Base-by-base conservation (phyloP, 164 flowering plant genomes). In the Buxus sempervirens region DNA sequence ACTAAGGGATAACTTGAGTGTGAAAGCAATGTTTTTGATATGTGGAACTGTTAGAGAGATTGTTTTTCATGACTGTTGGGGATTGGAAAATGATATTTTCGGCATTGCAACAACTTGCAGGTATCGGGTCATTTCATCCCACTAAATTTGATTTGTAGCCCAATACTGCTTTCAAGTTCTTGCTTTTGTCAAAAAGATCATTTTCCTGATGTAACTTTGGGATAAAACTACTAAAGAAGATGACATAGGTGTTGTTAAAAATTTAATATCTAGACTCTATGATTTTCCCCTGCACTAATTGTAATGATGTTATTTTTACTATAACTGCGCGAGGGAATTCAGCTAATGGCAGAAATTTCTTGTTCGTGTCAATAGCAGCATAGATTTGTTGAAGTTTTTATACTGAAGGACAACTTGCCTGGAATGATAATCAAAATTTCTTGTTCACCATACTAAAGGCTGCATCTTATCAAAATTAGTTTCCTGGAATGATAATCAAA, bases 11-110 rank as follows among this genome's bases (percentile, higher is more conserved):
- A 90, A 87, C 78, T 74, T 64, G 65, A 77, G 85, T 58, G 38
- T 82, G 61, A 72, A 69, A 58, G 90, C 96, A 0, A 70, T 96
- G 87, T 87, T 90, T 72, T 26, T 79, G 65, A 80, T 90, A 0
- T 96, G 96, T 70, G 82, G 67, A 55, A 74, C 73, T 15, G 90
- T 85, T 6, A 84, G 73, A 65, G 96, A 89, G 69, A 55, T 93
- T 51, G 76, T 79, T 51, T 28, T 96, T 58, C 81, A 80, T 73
- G 93, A 96, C 60, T 96, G 97, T 70, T 93, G 96, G 96, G 99
- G 98, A 48, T 73, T 93, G 78, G 85, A 81, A n/a, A 76, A 85
- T 78, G 90, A 85, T 56, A 62, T 84, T 54, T 93, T 96, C 73
- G 68, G 81, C 75, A 66, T 70, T 58, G 90, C 90, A 36, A 81